These are phyloP conservation scores for Rosa multiflora DNA, from an alignment of 306 rosid genomes.

Conservation along the genomic window DNA sequence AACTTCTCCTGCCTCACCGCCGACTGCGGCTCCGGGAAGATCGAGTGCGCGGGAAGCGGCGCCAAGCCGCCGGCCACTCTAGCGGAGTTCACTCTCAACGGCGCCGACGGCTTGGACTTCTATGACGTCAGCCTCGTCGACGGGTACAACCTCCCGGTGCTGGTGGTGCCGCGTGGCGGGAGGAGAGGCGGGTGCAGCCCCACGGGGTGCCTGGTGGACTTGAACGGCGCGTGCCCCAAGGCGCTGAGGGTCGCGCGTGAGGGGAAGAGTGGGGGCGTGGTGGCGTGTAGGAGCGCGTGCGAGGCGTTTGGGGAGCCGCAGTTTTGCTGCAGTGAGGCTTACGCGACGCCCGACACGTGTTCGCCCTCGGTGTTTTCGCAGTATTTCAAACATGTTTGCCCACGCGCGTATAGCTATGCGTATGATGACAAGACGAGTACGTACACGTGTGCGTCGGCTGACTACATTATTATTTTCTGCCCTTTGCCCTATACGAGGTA, in stretches of 20 bases:
- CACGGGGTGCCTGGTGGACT: constrained; percentile 82
- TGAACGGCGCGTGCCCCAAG: constrained; percentile 70
- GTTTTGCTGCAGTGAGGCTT: constrained; percentile 80
- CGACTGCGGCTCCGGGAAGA: constrained; percentile 79
- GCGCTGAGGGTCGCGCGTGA: constrained; percentile 54
- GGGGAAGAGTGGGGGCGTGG: constrained; percentile 42
- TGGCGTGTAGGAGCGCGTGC: constrained; percentile 96
- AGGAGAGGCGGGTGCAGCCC: constrained; percentile 74
- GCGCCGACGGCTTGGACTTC: constrained; percentile 74
- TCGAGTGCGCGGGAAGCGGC: constrained; percentile 64
- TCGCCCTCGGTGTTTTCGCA: constrained; percentile 52
- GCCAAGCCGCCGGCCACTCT: constrained; percentile 92
- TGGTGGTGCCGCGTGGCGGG: constrained; percentile 68
- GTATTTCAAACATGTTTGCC: constrained; percentile 79
- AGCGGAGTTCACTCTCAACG: constrained; percentile 94
- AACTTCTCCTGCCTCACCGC: constrained; percentile 76
- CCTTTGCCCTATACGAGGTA: constrained; percentile 88
- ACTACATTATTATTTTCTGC: constrained; percentile 75
- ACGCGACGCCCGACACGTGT: constrained; percentile 87
- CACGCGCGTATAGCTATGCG: constrained; percentile 97
- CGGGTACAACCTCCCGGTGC: constrained; percentile 90
- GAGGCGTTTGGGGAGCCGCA: constrained; percentile 86
- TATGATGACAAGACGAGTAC: constrained; percentile 95
- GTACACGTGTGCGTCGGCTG: constrained; percentile 78
- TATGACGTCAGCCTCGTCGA: constrained; percentile 96